These are phyloP conservation scores for Pichia cactophila DNA, from an alignment of 1,139 yeast genomes.

Conservation along the genomic window DNA sequence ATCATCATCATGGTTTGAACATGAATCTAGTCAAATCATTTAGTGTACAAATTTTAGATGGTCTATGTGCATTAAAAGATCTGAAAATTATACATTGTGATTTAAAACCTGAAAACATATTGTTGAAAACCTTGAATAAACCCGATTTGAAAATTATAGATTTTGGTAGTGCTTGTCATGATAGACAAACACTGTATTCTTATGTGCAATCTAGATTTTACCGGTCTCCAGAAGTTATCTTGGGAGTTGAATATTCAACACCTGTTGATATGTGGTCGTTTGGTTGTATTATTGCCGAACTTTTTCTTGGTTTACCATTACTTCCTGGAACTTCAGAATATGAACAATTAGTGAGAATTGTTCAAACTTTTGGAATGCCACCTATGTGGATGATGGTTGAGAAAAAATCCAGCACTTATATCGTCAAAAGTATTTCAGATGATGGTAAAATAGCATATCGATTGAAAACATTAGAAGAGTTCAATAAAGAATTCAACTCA, in stretches of 20 bases:
- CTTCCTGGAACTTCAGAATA: constrained; percentile 95
- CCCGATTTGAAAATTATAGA: constrained; percentile 92
- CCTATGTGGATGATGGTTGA: constrained; percentile 98
- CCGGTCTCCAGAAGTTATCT: constrained; percentile 89
- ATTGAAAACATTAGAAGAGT: constrained; percentile 53
- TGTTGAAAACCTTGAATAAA: constrained; percentile 71
- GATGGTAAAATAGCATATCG: constrained; percentile 32
- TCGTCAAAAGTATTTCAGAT: constrained; percentile 35
- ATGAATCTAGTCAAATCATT: constrained; percentile 73
- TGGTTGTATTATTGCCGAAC: constrained; percentile 93
- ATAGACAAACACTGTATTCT: constrained; percentile 81
- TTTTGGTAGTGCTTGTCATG: constrained; percentile 95
- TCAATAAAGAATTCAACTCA: constrained; percentile 45
- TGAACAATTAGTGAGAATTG: constrained; percentile 78
- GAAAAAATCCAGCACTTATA: constrained; percentile 66
- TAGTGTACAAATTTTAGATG: constrained; percentile 72
- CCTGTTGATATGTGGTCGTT: constrained; percentile 98
- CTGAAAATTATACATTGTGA: constrained; percentile 92
- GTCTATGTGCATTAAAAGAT: constrained; percentile 71
- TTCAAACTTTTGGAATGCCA: constrained; percentile 78
- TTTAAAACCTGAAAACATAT: constrained; percentile 89
- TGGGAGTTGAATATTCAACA: constrained; percentile 86
- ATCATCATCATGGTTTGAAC: constrained; percentile 85
- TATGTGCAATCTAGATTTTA: constrained; percentile 94
- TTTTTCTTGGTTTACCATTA: constrained; percentile 86